Evolutionary conservation across 805 yeast species (phyloP), one percentile per base, ranked within the genome.

Genomic region (Starmerella apis): DNA sequence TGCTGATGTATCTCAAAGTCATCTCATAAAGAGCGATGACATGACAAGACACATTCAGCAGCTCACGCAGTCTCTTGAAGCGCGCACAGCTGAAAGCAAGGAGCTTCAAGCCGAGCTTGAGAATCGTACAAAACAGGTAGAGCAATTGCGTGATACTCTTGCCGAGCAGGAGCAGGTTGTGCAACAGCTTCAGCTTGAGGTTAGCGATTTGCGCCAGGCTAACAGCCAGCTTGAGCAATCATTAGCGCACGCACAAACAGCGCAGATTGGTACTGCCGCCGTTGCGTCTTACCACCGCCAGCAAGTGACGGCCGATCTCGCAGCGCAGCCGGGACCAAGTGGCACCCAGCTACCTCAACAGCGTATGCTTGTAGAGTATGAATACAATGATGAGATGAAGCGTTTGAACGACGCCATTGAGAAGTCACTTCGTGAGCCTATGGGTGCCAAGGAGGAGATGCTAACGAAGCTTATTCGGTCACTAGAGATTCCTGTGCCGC

Each of bases 401-500:
- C 56, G 54, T 11, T 70, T 90, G 55, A 90, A 85, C 64, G 74
- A 78, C 53, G 96, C 90, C 66, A 83, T 87, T 27, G 88, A 83
- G 59, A 94, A 95, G 39, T 38, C 57, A 49, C 56, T 59, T 33
- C 52, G 39, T 20, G 55, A 54, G 32, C 28, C 49, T 5, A 25
- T 43, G 22, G 59, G 53, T 16, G 50, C 59, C 10, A 50, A 48
- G 25, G 57, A 55, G 16, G 63, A 60, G 53, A 56, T 59, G 30
- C 36, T 59, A 36, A 38, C 33, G 36, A 44, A 51, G 5, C 71
- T 92, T 54, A 72, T 92, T 62, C 83, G 80, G 70, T 88, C 86
- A 10, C 74, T 90, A 66, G 83, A 79, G 67, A 79, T 88, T 48
- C 96, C 97, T 67, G 79, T 88, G 47, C 96, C 97, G 41, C 38